Conservation (phyloP, 148 eudicot genomes). For the Nyssa sinensis region DNA sequence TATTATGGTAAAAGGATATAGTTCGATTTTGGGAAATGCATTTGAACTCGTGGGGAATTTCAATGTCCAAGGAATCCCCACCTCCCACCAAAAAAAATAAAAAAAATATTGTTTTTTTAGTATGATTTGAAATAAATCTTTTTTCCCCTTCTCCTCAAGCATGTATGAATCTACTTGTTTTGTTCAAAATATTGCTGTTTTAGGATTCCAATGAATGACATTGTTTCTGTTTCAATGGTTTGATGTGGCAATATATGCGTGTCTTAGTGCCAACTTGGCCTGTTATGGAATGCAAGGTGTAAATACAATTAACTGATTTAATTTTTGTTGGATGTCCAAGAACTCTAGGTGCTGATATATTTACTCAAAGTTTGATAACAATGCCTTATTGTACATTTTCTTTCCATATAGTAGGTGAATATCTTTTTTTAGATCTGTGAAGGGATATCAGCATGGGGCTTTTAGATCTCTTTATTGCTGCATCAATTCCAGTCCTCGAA, state of each 20-base stretch:
- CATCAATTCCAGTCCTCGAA: slow-evolving; percentile 47
- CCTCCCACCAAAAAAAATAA: no score
- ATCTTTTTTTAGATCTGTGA: background rate
- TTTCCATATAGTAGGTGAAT: slow-evolving; percentile 5
- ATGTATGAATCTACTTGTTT: background rate
- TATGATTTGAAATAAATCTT: background rate
- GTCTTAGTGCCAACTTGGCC: background rate
- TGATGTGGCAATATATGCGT: background rate
- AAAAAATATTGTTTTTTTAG: no score
- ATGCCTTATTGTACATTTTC: background rate
- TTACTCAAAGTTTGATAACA: background rate
- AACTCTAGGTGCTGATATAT: background rate
- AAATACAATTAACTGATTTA: no score
- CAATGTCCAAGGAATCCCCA: no score
- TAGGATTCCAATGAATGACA: no score
- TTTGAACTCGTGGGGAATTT: no score
- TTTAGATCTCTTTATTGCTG: slow-evolving; percentile 40
- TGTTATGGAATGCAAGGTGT: background rate
- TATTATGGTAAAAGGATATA: no score
- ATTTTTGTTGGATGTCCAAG: background rate
- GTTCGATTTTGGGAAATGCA: no score
- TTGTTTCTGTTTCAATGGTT: background rate
- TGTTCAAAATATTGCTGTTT: no score
- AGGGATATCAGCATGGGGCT: slow-evolving; percentile 22
- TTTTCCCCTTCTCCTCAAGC: no score